Base-by-base conservation (phyloP, 1,284 basidiomycete species). In the Peniophora sp. region DNA sequence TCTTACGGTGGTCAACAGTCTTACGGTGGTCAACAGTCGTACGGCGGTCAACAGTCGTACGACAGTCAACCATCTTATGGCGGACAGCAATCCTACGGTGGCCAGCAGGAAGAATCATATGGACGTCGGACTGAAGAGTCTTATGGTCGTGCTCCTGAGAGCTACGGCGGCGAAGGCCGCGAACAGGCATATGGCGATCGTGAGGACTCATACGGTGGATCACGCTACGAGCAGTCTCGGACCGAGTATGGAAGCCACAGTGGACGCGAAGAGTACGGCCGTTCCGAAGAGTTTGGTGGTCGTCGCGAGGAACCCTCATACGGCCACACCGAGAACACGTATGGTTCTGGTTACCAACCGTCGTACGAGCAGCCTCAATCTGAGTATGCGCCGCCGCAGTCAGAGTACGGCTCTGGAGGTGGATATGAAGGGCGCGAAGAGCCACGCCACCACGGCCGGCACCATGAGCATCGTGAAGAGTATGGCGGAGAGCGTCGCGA, bases 341-440 rank as follows among this genome's bases (percentile, higher is more conserved):
- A 5, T 12, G 27, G 27, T 12, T 32, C 27, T 32, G 27, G 27
- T 6, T 32, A 32, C 12, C 27, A 32, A 12, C 27, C 27, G 6
- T 32, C 27, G 5, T 32, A 32, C 12, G 27, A 32, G 27, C 27
- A 32, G 27, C 27, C 27, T 5, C 27, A 32, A 12, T 32, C 27
- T 32, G 6, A 32, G 12, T 32, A 32, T 34, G 56, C n/a, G n/a
- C n/a, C n/a, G n/a, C n/a, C 27, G 27, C 27, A 32, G 27, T 32
- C 27, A 6, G 6, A 32, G 12, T 32, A 32, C 24, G 56, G 55
- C 55, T 64, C 65, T 52, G 62, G 50, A 24, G 50, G 42, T 10
- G 42, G 18, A 9, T 24, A 46, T 2, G 22, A 8, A 15, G 37
- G 41, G 6, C 27, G 37, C 20, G 47, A 48, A 36, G 34, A 22